Evolutionary conservation across 2,329 filamentous ascomycete genomes (phyloP).

Genomic region (Passalora sequoiae): DNA sequence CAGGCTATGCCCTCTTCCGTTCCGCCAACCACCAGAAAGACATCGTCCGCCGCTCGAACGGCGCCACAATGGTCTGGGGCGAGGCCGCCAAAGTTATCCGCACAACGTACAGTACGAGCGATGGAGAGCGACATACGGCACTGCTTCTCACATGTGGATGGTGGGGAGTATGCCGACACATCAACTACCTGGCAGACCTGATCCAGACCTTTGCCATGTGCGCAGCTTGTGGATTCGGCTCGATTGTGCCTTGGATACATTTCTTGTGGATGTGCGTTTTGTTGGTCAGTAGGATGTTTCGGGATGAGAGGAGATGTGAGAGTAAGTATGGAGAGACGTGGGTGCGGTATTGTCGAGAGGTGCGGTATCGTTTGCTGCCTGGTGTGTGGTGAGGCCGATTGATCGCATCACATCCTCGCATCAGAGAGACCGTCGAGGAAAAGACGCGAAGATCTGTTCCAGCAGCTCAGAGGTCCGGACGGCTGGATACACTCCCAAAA

Average conservation of each 20-base stretch:
- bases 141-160: background rate
- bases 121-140: background rate
- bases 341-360: slow-evolving; percentile 18
- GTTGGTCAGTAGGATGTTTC: slow-evolving; percentile 7
- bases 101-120: background rate
- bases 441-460: too few species aligned
- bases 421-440: too few species aligned
- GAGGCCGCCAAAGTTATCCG: background rate
- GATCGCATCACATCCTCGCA: too few species aligned
- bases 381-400: slow-evolving; percentile 12
- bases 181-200: slow-evolving; percentile 4
- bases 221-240: slow-evolving; percentile 14
- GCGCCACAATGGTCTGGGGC: background rate
- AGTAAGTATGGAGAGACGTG: slow-evolving; percentile 20
- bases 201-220: slow-evolving; percentile 17
- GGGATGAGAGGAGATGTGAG: slow-evolving; percentile 18
- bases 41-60: background rate
- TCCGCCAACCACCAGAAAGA: background rate
- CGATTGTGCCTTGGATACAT: slow-evolving; percentile 17
- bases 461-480: too few species aligned
- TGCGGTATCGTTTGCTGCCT: slow-evolving; percentile 18
- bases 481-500: too few species aligned
- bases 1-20: slow-evolving; percentile 1
- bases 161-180: slow-evolving; percentile 2
- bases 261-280: slow-evolving; percentile 17